Base-by-base conservation (phyloP, 2,329 filamentous ascomycete genomes). In the Xylariales sp. region DNA sequence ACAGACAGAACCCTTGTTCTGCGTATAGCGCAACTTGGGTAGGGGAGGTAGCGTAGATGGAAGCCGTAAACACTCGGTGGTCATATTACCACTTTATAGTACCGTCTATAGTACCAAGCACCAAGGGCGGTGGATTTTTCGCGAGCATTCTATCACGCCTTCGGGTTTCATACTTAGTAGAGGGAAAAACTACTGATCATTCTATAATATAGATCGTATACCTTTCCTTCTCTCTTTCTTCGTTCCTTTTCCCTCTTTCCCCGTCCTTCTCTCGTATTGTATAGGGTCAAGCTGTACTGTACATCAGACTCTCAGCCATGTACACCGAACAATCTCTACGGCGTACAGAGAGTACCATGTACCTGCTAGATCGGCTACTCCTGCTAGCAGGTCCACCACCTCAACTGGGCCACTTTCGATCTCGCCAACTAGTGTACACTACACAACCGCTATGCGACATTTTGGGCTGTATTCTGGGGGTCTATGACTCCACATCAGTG, bases 401-500 rank as follows among this genome's bases (percentile, higher is more conserved):
- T 60, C 36, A 43, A 52, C 65, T 60, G 30, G 49, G 62, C 61
- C 60, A 68, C 65, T 49, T 64, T 68, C 65, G 65, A 65, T 68
- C 65, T 61, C 45, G 54, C 62, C 32, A 57, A 59, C 54, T 43
- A 56, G 23, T 45, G 39, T 53, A 62, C 63, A 57, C 30, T 28
- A 48, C 58, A 48, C 64, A 53, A 58, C 46, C 28, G 39, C 58
- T 54, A 67, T 59, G 64, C 59, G 43, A 59, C 59, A 50, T 16
- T 43, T 60, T 36, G 41, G 46, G 39, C 39, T 12, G 39, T 41
- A 41, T 41, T 41, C 39, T 41, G 39, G 39, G 39, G 45, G 28
- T 18, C n/a, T 36, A 28, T 55, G 43, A 59, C 48, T 55, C 64
- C 64, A 59, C 64, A 64, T 63, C 5, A 39, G 14, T 58, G 32